Conservation (phyloP, 2,329 filamentous ascomycete genomes). For the Epichloe amarillans region DNA sequence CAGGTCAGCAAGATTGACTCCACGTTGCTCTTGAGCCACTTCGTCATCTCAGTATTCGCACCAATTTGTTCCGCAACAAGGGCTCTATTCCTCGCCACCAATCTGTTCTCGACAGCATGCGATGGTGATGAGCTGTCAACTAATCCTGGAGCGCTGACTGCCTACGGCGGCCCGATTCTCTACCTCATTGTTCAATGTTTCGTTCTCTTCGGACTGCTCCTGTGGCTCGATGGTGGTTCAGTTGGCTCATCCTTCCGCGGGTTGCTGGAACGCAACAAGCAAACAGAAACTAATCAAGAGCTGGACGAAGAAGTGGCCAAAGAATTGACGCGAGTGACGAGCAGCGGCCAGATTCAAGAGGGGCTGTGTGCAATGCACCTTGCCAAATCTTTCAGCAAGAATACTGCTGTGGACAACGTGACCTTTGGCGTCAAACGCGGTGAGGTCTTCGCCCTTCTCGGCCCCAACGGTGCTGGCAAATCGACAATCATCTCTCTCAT, state of each 20-base stretch:
- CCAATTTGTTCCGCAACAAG: constrained; percentile 66
- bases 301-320: constrained; percentile 48
- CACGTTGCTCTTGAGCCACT: constrained; percentile 58
- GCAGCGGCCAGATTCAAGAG: constrained; percentile 28
- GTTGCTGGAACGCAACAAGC: constrained; percentile 22
- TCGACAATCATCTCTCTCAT: constrained; percentile 82
- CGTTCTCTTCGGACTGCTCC: constrained; percentile 55
- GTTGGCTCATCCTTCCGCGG: constrained; percentile 38
- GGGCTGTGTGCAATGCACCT: constrained; percentile 69
- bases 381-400: constrained; percentile 64
- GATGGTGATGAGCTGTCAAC: constrained; percentile 46
- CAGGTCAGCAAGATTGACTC: constrained; percentile 55
- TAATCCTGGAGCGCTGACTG: constrained; percentile 56
- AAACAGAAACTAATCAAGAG: constrained; percentile 17
- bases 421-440: constrained; percentile 69
- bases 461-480: constrained; percentile 86
- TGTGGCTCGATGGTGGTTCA: constrained; percentile 71
- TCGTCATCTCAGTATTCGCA: constrained; percentile 57
- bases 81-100: constrained; percentile 63
- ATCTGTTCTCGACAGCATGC: constrained; percentile 74
- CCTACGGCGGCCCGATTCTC: constrained; percentile 74
- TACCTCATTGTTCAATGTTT: constrained; percentile 67
- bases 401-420: constrained; percentile 75
- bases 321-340: constrained; percentile 50
- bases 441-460: constrained; percentile 79